Conservation (phyloP, 2,329 filamentous ascomycete species). For the Talaromyces sp. region DNA sequence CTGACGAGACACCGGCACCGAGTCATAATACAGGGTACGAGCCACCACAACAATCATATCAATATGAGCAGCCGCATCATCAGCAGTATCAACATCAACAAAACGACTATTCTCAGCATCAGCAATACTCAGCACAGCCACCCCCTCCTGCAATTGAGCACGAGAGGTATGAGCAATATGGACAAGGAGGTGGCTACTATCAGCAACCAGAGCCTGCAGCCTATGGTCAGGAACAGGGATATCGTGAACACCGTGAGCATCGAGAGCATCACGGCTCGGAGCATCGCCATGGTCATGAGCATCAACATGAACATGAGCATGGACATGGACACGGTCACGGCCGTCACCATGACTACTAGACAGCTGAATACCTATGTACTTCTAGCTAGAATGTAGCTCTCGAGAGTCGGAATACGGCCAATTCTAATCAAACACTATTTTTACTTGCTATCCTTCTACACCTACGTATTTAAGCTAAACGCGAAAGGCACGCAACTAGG, state of each 20-base stretch:
- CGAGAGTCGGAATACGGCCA: neutral
- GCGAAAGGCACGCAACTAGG: too few species aligned
- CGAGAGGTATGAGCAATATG: slow-evolving; percentile 24
- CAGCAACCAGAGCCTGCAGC: slow-evolving; percentile 21
- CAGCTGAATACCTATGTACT: too few species aligned
- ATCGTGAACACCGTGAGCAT: slow-evolving; percentile 18
- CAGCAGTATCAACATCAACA: slow-evolving; percentile 10
- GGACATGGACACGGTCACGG: slow-evolving; percentile 14
- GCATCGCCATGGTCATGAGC: slow-evolving; percentile 12
- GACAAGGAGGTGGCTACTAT: slow-evolving; percentile 19
- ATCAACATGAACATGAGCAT: slow-evolving; percentile 15
- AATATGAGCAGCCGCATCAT: slow-evolving; percentile 8
- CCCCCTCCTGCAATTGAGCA: neutral
- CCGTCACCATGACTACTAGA: slow-evolving; percentile 16
- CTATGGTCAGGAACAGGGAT: slow-evolving; percentile 9
- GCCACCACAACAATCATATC: slow-evolving; percentile 16
- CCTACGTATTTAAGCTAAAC: too few species aligned
- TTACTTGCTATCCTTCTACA: too few species aligned
- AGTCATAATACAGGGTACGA: slow-evolving; percentile 25
- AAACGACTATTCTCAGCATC: slow-evolving; percentile 14
- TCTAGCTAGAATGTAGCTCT: neutral
- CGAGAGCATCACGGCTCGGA: neutral
- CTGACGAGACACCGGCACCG: slow-evolving; percentile 27
- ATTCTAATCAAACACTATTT: neutral
- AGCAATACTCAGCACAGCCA: neutral